Base-by-base conservation (phyloP, 2,329 filamentous ascomycete species). In the Ophiocordyceps camponoti-rufipedis region DNA sequence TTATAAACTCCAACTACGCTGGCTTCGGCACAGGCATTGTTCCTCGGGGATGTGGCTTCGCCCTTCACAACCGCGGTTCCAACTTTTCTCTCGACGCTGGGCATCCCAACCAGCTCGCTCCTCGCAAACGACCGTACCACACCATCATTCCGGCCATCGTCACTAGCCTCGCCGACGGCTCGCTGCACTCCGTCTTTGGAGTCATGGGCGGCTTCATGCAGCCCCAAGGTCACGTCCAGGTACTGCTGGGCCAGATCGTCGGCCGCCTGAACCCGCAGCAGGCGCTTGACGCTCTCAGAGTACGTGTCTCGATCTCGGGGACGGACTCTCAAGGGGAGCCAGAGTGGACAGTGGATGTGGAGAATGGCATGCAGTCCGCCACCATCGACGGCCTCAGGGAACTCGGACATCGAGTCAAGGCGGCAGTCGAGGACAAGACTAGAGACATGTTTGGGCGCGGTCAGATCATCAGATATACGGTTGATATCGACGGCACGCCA, bases 151-250 rank as follows among this genome's bases (percentile, higher is more conserved):
- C 91, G 0, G 89, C 84, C 0, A 73, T 96, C 61, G 78, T 89
- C 16, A 96, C 91, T 0, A 86, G 91, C 53, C 59, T 75, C 16
- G 65, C 67, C 5, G 86, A 93, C 53, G 75, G 76, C 28, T 80
- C 74, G 43, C 65, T 96, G 47, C 85, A 94, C 60, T 82, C 78
- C 4, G 83, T 94, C 0, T 95, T 89, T 55, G 91, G 91, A 45
- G 89, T 96, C 48, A 96, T 96, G 91, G 91, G 91, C 45, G 89
- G 87, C 2, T 96, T 93, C 64, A 96, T 96, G 84, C 91, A 98
- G 65, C 91, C 91, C 0, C 91, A 96, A 62, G 91, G 89, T 19
- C 91, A 96, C 49, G 80, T 96, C 0, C 91, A 96, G 62, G 87
- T 94, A 0, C 65, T 98, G 10, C 69, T 96, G 2, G 94, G 93